A percentile compares a stretch with the other conserved stretches of the same genome.
Conservation (phyloP, 2,329 filamentous ascomycete genomes). For the Arthrobotrys iridis region DNA sequence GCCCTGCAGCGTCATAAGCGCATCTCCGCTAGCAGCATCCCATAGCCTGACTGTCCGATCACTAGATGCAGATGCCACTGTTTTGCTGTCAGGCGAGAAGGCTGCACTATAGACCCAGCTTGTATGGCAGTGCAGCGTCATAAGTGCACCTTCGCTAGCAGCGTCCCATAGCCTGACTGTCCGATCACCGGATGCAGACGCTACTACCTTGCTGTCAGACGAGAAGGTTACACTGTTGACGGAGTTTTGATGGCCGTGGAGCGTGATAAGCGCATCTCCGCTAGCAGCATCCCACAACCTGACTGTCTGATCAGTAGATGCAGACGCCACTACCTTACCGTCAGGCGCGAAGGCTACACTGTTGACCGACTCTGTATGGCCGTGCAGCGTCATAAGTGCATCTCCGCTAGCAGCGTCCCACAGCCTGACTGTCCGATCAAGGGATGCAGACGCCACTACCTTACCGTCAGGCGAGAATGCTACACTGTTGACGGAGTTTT, state of each 20-base stretch:
- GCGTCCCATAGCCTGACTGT: not conserved
- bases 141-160: not conserved
- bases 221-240: slow-evolving; percentile 61
- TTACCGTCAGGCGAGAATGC: slow-evolving; percentile 23
- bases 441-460: slow-evolving; percentile 10
- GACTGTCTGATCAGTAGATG: not conserved
- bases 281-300: slow-evolving; percentile 26
- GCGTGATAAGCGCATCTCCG: not conserved
- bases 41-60: slow-evolving; percentile 12
- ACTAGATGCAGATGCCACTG: slow-evolving; percentile 9
- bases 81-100: slow-evolving; percentile 20
- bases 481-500: not conserved
- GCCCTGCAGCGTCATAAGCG: not conserved
- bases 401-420: slow-evolving; percentile 19
- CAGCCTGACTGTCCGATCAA: not conserved
- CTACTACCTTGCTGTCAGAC: slow-evolving; percentile 90
- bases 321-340: slow-evolving; percentile 19
- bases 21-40: slow-evolving; percentile 1
- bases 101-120: not conserved
- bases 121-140: not conserved
- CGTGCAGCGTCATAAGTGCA: not conserved
- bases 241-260: not conserved
- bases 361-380: not conserved
- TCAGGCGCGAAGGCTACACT: slow-evolving; percentile 21
- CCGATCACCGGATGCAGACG: slow-evolving; percentile 70